phyloP scores from a whole-genome alignment of 169 alveolate genomes.

The Plasmodium knowlesi region DNA sequence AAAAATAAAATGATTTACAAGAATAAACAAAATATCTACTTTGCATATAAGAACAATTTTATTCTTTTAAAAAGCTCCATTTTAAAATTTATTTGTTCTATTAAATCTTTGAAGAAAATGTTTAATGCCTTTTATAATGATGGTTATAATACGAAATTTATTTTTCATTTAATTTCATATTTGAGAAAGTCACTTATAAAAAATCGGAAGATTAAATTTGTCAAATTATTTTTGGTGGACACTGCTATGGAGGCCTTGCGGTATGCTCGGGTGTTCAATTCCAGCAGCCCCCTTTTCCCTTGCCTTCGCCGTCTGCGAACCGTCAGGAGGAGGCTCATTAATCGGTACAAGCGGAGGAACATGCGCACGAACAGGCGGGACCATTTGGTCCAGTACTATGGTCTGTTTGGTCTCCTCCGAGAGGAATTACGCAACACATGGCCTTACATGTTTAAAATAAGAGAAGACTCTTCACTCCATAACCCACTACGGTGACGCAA shows the following conservation, averaged over 20 bases:
- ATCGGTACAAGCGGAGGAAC: conserved; percentile 14
- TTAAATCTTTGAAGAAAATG: conserved; percentile 48
- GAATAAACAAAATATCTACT: conserved; percentile 51
- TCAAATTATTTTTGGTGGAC: conserved; percentile 50
- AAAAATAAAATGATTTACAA: conserved; percentile 23
- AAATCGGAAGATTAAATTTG: conserved; percentile 60
- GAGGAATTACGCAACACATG: conserved; percentile 33
- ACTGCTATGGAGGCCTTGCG: conserved; percentile 57
- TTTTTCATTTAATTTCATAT: conserved; percentile 36
- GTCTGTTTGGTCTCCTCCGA: conserved; percentile 10
- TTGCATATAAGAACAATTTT: conserved; percentile 49
- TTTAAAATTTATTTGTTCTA: conserved; percentile 69
- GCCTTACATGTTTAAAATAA: conserved; percentile 72
- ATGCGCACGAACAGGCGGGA: conserved; percentile 1
- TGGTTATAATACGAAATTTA: conserved; percentile 32
- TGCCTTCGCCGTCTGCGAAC: conserved; percentile 24
- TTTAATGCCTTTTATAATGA: conserved; percentile 59
- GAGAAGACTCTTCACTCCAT: background rate
- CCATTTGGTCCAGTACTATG: background rate
- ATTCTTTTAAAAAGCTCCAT: conserved; percentile 52
- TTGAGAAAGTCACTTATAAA: conserved; percentile 42
- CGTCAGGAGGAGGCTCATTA: conserved; percentile 22
- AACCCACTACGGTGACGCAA: background rate
- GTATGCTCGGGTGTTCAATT: conserved; percentile 31
- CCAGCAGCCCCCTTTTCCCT: conserved; percentile 14